These are phyloP conservation scores for Ceratocystis variospora DNA, from an alignment of 2,329 filamentous ascomycete genomes.

Conservation along the genomic window DNA sequence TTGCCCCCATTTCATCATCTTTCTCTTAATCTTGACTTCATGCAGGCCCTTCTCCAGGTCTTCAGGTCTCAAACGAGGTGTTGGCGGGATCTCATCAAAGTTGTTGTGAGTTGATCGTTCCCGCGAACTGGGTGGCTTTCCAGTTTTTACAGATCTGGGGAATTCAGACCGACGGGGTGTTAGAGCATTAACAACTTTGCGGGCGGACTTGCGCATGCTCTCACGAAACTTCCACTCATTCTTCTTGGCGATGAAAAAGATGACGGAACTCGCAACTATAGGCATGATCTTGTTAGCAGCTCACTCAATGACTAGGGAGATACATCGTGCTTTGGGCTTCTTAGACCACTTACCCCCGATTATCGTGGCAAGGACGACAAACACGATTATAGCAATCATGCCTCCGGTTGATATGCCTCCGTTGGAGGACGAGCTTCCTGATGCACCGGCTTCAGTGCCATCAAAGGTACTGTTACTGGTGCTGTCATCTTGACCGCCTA, in stretches of 20 bases:
- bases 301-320: too few relatives aligned
- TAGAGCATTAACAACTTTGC: slow-evolving; percentile 45
- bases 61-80: slow-evolving; percentile 38
- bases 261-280: slow-evolving; percentile 47
- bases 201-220: slow-evolving; percentile 54
- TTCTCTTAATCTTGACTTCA: slow-evolving; percentile 27
- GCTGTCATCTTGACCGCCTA: slow-evolving; percentile 26
- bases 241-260: slow-evolving; percentile 74
- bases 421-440: slow-evolving; percentile 45
- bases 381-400: slow-evolving; percentile 59
- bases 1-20: slow-evolving; percentile 21
- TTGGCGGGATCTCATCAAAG: slow-evolving; percentile 46
- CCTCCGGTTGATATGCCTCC: slow-evolving; percentile 54
- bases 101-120: slow-evolving; percentile 28
- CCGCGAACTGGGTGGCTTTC: slow-evolving; percentile 19
- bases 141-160: slow-evolving; percentile 42
- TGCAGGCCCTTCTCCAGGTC: slow-evolving; percentile 47
- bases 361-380: slow-evolving; percentile 53
- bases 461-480: slow-evolving; percentile 26
- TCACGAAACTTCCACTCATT: slow-evolving; percentile 68
- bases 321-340: background rate
- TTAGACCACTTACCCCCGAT: slow-evolving; percentile 46
- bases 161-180: slow-evolving; percentile 50
- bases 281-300: slow-evolving; percentile 16
- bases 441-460: slow-evolving; percentile 48